A percentile compares a stretch with the other conserved stretches of the same genome.
phyloP scores from a whole-genome alignment of 1,284 basidiomycete species.

The Cutaneotrichosporon sp. region DNA sequence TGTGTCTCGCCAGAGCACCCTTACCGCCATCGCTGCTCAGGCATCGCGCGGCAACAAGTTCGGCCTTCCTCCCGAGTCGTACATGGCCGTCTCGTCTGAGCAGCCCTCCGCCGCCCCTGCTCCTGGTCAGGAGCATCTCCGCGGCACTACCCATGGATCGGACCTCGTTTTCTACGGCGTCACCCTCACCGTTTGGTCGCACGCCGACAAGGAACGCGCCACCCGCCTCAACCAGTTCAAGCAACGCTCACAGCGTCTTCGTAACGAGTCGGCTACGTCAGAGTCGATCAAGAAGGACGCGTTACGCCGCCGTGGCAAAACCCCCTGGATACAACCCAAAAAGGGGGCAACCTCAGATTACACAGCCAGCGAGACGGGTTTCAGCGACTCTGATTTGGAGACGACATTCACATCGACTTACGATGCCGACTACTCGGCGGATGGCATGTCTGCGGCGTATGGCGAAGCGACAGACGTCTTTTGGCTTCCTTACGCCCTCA shows the following conservation, averaged over 20 bases:
- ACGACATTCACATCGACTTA: slow-evolving; percentile 23
- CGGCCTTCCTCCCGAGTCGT: slow-evolving; percentile 28
- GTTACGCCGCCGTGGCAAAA: slow-evolving; percentile 17
- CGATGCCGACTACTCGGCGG: slow-evolving; percentile 21
- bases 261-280: slow-evolving; percentile 25
- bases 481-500: slow-evolving; percentile 87
- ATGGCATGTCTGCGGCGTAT: slow-evolving; percentile 28
- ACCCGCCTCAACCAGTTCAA: slow-evolving; percentile 39
- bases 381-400: slow-evolving; percentile 63
- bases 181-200: slow-evolving; percentile 88
- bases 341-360: slow-evolving; percentile 17
- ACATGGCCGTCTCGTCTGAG: slow-evolving; percentile 57
- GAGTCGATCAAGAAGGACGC: slow-evolving; percentile 16
- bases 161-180: slow-evolving; percentile 75
- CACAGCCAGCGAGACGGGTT: slow-evolving; percentile 68
- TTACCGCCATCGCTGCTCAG: slow-evolving; percentile 36
- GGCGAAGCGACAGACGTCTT: slow-evolving; percentile 71
- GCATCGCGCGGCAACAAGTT: slow-evolving; percentile 54
- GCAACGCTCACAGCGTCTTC: slow-evolving; percentile 19
- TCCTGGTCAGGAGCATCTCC: slow-evolving; percentile 63
- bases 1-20: slow-evolving; percentile 43
- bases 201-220: slow-evolving; percentile 81
- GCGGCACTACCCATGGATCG: slow-evolving; percentile 56
- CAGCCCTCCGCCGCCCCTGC: slow-evolving; percentile 8
- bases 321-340: slow-evolving; percentile 14